phyloP scores from a whole-genome alignment of 208 protist genomes.

The Wallacemonas rigidus region DNA sequence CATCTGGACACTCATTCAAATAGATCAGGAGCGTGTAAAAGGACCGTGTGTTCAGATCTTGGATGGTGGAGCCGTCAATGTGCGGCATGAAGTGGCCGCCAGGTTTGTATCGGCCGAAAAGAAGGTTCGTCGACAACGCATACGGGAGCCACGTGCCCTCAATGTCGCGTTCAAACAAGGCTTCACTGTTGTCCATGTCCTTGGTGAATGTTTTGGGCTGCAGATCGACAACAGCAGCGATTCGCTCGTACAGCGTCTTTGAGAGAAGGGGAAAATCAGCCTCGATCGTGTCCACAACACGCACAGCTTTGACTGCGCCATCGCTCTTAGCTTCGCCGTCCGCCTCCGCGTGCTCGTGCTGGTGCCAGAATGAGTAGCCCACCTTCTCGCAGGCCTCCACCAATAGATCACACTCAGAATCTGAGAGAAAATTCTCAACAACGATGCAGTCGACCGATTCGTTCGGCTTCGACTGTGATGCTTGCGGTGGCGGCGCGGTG shows the following conservation, averaged over 20 bases:
- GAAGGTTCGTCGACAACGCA: constrained; percentile 72
- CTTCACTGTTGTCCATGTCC: constrained; percentile 58
- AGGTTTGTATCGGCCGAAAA: constrained; percentile 76
- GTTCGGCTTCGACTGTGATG: constrained; percentile 24
- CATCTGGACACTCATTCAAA: constrained; percentile 78
- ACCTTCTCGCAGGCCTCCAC: constrained; percentile 71
- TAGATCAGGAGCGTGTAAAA: constrained; percentile 92
- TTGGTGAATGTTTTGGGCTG: constrained; percentile 57
- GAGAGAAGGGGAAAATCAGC: constrained; percentile 69
- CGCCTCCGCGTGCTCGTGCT: constrained; percentile 39
- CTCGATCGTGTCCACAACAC: constrained; percentile 89
- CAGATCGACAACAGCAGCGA: constrained; percentile 56
- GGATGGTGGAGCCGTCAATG: constrained; percentile 86
- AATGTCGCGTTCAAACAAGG: constrained; percentile 77
- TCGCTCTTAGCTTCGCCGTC: constrained; percentile 45
- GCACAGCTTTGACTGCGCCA: constrained; percentile 52
- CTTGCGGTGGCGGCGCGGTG: constrained; percentile 19
- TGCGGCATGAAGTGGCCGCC: constrained; percentile 93
- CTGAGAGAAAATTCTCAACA: constrained; percentile 74
- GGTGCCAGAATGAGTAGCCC: constrained; percentile 83
- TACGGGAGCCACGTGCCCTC: constrained; percentile 78
- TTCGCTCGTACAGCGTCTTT: constrained; percentile 61
- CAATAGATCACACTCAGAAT: constrained; percentile 71
- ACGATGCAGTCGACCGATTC: constrained; percentile 67
- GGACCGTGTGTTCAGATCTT: constrained; percentile 87